Conservation (phyloP, 305 asterid species). For the Solanum aculeatissimum region DNA sequence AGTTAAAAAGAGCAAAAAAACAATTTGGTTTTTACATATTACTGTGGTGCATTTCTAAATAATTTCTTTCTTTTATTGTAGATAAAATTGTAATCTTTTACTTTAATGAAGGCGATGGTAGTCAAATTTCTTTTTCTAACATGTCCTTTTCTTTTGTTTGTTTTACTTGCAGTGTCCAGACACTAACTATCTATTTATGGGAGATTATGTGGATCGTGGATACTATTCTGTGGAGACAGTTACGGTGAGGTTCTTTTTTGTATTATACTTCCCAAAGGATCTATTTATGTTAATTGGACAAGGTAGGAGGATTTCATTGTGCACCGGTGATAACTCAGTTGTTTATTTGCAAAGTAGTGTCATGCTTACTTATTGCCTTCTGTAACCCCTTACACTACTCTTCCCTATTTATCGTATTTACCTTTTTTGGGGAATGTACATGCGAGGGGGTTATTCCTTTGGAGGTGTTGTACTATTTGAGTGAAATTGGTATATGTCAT, state of each 20-base stretch:
- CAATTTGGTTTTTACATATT: background rate
- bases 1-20: background rate
- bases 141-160: background rate
- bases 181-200: conserved; percentile 73
- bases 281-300: background rate
- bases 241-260: conserved; percentile 27
- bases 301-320: background rate
- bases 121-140: background rate
- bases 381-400: background rate
- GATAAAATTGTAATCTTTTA: background rate
- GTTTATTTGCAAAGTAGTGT: conserved; percentile 49
- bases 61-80: background rate
- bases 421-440: background rate
- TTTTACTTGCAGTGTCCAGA: conserved; percentile 36
- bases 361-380: background rate
- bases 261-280: background rate
- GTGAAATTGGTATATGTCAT: conserved; percentile 38
- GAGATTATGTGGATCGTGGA: conserved; percentile 80
- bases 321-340: conserved; percentile 51
- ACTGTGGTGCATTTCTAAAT: background rate
- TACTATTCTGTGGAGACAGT: conserved; percentile 76
- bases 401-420: background rate
- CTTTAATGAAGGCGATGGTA: background rate
- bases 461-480: conserved; percentile 41
- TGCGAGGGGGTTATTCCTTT: background rate